These are phyloP conservation scores for Paxillus rubicundulus DNA, from an alignment of 768 basidiomycete genomes.

Conservation along the genomic window DNA sequence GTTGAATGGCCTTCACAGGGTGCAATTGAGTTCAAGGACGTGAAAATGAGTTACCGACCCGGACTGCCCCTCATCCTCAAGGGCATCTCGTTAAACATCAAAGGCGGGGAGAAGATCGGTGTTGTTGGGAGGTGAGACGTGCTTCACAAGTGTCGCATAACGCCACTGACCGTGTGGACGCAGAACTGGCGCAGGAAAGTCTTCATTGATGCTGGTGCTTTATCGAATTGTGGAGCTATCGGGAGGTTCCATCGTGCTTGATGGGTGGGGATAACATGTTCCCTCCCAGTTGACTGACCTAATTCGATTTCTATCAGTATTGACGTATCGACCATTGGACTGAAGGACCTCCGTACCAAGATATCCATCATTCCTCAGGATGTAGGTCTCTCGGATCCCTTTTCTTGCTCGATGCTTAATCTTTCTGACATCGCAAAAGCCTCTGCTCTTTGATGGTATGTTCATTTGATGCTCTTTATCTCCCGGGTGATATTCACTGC, in stretches of 20 bases:
- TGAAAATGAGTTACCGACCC: slow-evolving; percentile 61
- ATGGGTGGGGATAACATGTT: slow-evolving; percentile 42
- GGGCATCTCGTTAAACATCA: slow-evolving; percentile 56
- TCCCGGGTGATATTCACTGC: slow-evolving; percentile 34
- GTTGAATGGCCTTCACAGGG: slow-evolving; percentile 64
- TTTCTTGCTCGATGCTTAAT: not conserved
- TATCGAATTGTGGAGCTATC: slow-evolving; percentile 69
- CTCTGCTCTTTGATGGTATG: slow-evolving; percentile 56
- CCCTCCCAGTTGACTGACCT: not conserved
- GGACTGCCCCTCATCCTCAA: slow-evolving; percentile 73
- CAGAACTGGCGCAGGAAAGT: slow-evolving; percentile 56
- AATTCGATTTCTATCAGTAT: slow-evolving; percentile 36
- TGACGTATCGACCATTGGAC: slow-evolving; percentile 67
- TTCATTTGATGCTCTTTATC: slow-evolving; percentile 29
- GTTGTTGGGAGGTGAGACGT: slow-evolving; percentile 59
- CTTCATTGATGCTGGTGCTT: slow-evolving; percentile 61
- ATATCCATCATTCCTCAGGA: slow-evolving; percentile 71
- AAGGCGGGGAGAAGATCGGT: slow-evolving; percentile 72
- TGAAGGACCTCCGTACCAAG: slow-evolving; percentile 57
- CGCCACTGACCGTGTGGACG: not conserved
- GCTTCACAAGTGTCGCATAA: not conserved
- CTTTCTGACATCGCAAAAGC: slow-evolving; percentile 32
- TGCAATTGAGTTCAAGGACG: slow-evolving; percentile 57
- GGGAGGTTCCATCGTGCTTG: slow-evolving; percentile 58
- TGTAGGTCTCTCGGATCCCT: slow-evolving; percentile 32